These are phyloP conservation scores for Alternaria ventricosa DNA, from an alignment of 2,329 filamentous ascomycete species.

Conservation along the genomic window DNA sequence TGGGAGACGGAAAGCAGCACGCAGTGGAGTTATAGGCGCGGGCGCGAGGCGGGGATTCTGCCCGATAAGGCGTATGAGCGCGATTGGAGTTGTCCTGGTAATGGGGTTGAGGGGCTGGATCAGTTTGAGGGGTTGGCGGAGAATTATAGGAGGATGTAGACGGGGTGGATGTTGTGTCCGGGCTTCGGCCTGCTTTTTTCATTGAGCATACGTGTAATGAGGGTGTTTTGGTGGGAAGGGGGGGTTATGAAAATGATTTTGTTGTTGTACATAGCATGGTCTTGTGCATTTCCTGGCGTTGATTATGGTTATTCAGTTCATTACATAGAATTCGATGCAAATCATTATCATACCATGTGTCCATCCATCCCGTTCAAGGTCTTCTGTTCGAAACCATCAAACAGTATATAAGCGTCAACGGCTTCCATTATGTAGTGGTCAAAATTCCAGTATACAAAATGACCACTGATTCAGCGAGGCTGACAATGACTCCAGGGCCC, in stretches of 20 bases:
- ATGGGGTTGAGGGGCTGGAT: slow-evolving; percentile 40
- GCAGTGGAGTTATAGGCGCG: slow-evolving; percentile 92
- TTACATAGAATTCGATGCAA: neutral
- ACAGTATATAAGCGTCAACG: neutral
- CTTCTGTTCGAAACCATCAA: neutral
- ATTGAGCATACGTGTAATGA: neutral
- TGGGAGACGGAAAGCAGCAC: slow-evolving; percentile 87
- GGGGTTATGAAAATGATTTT: neutral
- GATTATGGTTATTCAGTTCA: neutral
- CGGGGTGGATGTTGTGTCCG: neutral
- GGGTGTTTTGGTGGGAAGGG: neutral
- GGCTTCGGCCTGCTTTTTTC: neutral
- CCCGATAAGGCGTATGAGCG: slow-evolving; percentile 61
- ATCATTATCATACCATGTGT: neutral
- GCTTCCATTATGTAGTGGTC: neutral
- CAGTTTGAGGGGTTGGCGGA: slow-evolving; percentile 54
- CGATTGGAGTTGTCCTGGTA: slow-evolving; percentile 51
- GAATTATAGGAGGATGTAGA: slow-evolving; percentile 43
- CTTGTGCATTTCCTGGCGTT: neutral
- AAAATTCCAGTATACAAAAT: neutral
- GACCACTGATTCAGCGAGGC: neutral
- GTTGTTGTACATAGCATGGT: neutral
- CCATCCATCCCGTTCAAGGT: neutral
- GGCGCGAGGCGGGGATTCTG: slow-evolving; percentile 77
- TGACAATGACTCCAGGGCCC: neutral